A percentile compares a stretch with the other conserved stretches of the same genome.
phyloP scores from a whole-genome alignment of 1,284 basidiomycete genomes.

The Ceratobasidium sp. region DNA sequence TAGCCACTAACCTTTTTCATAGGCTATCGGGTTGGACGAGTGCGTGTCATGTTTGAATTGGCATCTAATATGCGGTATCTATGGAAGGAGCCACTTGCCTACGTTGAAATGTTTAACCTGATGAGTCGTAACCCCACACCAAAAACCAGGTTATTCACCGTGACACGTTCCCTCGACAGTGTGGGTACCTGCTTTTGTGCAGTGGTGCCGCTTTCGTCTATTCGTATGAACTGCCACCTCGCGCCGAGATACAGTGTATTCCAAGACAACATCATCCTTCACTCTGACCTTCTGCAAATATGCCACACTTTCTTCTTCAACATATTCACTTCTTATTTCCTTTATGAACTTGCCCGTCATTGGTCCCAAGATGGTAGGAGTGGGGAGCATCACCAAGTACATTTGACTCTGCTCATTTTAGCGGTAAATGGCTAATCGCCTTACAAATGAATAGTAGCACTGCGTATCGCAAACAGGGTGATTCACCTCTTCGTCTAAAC shows the following conservation, averaged over 20 bases:
- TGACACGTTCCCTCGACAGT: neutral
- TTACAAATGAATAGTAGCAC: too few relatives aligned
- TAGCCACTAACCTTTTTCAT: neutral
- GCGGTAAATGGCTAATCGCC: too few relatives aligned
- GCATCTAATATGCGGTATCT: neutral
- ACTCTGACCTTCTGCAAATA: neutral
- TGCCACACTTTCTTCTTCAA: constrained; percentile 21
- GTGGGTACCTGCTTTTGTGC: neutral
- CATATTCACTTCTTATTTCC: constrained; percentile 1
- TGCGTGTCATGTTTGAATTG: neutral
- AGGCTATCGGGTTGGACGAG: neutral
- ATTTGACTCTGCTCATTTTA: too few relatives aligned
- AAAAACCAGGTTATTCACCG: neutral
- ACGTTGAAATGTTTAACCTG: neutral
- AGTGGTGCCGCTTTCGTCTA: neutral
- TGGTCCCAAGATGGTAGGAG: neutral
- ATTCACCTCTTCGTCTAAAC: too few relatives aligned
- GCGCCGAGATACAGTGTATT: neutral
- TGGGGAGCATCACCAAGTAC: too few relatives aligned
- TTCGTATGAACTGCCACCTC: constrained; percentile 6
- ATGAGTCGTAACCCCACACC: neutral
- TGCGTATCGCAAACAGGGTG: too few relatives aligned
- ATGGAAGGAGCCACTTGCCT: neutral
- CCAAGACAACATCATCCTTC: neutral
- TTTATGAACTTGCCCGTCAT: constrained; percentile 6